Conservation (phyloP, 768 basidiomycete genomes). For the Pulveroboletus sp. region DNA sequence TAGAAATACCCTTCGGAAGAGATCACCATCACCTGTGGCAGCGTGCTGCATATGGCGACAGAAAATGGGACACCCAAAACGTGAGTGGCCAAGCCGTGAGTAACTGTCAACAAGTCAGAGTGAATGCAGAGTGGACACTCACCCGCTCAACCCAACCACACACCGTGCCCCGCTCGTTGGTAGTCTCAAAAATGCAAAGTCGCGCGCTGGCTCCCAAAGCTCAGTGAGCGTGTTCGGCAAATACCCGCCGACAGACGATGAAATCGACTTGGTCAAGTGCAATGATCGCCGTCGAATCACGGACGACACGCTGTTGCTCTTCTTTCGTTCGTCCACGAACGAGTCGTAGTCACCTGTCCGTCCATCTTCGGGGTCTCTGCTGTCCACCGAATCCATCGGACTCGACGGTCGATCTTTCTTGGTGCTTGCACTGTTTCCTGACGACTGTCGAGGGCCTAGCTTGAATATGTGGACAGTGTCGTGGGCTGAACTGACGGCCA, state of each 20-base stretch:
- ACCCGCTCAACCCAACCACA: constrained; percentile 88
- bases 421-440: constrained; percentile 9
- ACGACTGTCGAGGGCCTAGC: constrained; percentile 45
- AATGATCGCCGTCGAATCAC: constrained; percentile 64
- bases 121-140: constrained; percentile 27
- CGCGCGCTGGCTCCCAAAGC: constrained; percentile 94
- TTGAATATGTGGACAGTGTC: constrained; percentile 98
- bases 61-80: background rate
- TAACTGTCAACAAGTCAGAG: too few species aligned
- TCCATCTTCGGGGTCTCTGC: constrained; percentile 52
- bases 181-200: constrained; percentile 87
- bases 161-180: constrained; percentile 75
- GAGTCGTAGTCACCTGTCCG: constrained; percentile 77
- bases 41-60: constrained; percentile 50
- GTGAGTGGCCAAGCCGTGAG: background rate
- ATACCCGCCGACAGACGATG: constrained; percentile 78
- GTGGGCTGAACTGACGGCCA: constrained; percentile 87
- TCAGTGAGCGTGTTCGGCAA: constrained; percentile 87
- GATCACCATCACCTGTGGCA: constrained; percentile 96
- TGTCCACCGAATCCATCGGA: constrained; percentile 63
- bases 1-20: constrained; percentile 96
- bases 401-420: constrained; percentile 42
- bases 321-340: constrained; percentile 73
- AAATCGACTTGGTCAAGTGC: constrained; percentile 69
- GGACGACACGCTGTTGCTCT: constrained; percentile 52